Base-by-base conservation (phyloP, 2,329 filamentous ascomycete genomes). In the Ustilaginoidea virens region DNA sequence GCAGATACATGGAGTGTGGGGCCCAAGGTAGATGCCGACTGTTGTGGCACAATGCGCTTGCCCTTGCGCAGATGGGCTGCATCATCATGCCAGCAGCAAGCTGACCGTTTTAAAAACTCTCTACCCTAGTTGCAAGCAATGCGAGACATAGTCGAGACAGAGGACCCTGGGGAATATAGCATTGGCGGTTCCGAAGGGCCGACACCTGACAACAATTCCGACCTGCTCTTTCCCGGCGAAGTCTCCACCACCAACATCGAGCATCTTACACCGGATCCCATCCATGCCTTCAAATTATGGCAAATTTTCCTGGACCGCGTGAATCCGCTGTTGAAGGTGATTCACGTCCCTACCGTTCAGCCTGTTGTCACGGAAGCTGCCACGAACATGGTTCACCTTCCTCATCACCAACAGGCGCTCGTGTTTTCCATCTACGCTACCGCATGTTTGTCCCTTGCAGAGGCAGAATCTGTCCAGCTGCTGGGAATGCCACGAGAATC, bases 301-400 rank as follows among this genome's bases (percentile, higher is more conserved):
- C 75, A 83, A 45, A 58, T 71, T 7, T 85, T 76, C 38, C 55
- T 83, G 5, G 72, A 81, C 27, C 74, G 80, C 35, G 72, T 86
- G 31, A 79, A 86, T 41, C 79, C 80, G 0, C 48, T 83, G 25
- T 69, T 72, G 39, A 86, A 85, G 45, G 54, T 70, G 25, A 71
- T 82, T 15, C 80, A 87, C 44, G 66, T 76, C 2, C 79, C 80
- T 0, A 73, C 73, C 0, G 49, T 82, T 4, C 74, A 83, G 41
- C 63, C 66, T 2, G 63, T 67, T 25, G 56, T 85, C 6, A 61
- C 78, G 21, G 67, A 79, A 33, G 74, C 74, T 2, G 66, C 64
- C 2, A 61, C 61, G 11, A 63, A 69, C 35, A 54, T 74, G 13
- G 52, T 56, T 9, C 61, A 58, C 23, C 50, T 81, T 2, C 63